phyloP scores from a whole-genome alignment of 139 green algal genomes.

The Picochlorum sp. region DNA sequence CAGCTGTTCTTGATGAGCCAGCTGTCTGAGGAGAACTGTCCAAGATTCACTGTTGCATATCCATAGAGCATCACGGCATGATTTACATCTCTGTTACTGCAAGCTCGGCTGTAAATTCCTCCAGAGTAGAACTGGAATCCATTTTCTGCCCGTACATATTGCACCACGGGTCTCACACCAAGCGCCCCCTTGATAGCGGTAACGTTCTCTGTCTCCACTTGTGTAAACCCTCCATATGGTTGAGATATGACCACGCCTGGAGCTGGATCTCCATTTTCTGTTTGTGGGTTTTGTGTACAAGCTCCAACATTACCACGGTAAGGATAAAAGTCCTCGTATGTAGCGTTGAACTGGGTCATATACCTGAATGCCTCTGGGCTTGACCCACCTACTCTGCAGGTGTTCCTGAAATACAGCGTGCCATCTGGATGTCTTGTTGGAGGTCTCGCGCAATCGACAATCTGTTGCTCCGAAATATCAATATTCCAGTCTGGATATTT shows the following conservation, averaged over 20 bases:
- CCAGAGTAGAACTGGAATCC: constrained; percentile 3
- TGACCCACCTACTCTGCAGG: not conserved
- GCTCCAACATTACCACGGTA: not conserved
- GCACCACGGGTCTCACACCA: not conserved
- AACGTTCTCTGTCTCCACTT: not conserved
- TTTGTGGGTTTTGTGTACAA: not conserved
- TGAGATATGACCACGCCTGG: not conserved
- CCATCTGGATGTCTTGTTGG: not conserved
- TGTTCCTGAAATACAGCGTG: not conserved
- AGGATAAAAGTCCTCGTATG: not conserved
- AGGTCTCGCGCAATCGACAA: constrained; percentile 10
- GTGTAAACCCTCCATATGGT: not conserved
- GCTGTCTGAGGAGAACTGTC: not conserved
- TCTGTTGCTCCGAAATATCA: constrained; percentile 15
- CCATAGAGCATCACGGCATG: not conserved
- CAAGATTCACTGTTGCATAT: not conserved
- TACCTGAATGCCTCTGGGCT: constrained; percentile 2
- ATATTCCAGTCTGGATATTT: not conserved
- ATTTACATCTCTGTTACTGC: not conserved
- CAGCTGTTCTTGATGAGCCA: not conserved
- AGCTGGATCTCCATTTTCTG: not conserved
- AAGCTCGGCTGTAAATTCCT: not conserved
- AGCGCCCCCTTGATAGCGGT: constrained; percentile 1
- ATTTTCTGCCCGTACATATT: constrained; percentile 3
- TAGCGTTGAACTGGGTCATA: constrained; percentile 3